Percentiles rank a stretch among this genome's conserved stretches.
phyloP scores from a whole-genome alignment of 2,329 filamentous ascomycete species.

The Colletotrichum incanum region DNA sequence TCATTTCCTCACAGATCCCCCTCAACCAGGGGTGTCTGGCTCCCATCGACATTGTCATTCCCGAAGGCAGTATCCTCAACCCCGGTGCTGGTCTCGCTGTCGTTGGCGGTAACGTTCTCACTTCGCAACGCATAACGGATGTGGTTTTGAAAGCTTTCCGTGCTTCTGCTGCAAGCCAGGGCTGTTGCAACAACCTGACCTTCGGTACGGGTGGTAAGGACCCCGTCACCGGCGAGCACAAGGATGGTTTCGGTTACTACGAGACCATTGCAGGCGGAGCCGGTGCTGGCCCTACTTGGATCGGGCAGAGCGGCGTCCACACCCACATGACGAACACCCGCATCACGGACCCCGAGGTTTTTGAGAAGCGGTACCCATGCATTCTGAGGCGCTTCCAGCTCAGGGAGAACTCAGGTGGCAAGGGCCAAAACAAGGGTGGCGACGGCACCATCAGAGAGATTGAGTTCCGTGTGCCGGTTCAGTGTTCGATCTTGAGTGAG shows the following conservation, averaged over 20 bases:
- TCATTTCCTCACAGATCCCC: constrained; percentile 87
- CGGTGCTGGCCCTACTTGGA: constrained; percentile 81
- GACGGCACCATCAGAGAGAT: constrained; percentile 85
- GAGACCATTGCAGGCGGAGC: constrained; percentile 87
- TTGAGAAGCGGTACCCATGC: constrained; percentile 83
- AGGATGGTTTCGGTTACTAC: constrained; percentile 84
- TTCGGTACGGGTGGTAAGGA: constrained; percentile 85
- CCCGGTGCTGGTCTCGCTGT: constrained; percentile 85
- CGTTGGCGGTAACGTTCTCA: constrained; percentile 87
- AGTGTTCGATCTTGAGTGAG: constrained; percentile 85
- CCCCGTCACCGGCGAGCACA: constrained; percentile 66
- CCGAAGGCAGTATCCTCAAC: constrained; percentile 79
- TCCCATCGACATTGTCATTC: constrained; percentile 82
- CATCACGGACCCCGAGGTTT: constrained; percentile 85
- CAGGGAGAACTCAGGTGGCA: constrained; percentile 73
- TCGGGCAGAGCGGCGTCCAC: constrained; percentile 83
- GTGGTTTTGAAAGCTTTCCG: constrained; percentile 86
- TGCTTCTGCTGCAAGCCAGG: constrained; percentile 84
- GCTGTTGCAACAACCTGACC: constrained; percentile 88
- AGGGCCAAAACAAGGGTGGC: constrained; percentile 78
- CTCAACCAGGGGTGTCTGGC: constrained; percentile 89
- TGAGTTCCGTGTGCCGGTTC: constrained; percentile 83
- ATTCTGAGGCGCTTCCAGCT: constrained; percentile 80
- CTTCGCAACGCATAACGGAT: constrained; percentile 85
- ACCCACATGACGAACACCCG: constrained; percentile 90